Base-by-base conservation (phyloP, 2,329 filamentous ascomycete species). In the Hypoxylon sp. region DNA sequence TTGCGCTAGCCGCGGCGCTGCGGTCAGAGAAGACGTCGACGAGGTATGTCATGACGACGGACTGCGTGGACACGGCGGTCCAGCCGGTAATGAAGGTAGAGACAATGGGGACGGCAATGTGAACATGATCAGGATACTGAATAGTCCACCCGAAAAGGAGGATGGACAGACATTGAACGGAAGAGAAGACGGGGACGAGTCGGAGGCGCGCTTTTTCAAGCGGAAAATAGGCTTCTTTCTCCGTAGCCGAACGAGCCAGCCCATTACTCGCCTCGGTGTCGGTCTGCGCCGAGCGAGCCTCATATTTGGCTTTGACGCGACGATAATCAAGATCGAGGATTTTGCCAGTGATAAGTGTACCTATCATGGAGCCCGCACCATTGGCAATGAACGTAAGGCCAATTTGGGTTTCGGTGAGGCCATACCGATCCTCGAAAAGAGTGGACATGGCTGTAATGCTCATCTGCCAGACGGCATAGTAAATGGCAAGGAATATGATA, bases 401-500 rank as follows among this genome's bases (percentile, higher is more conserved):
- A 13, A 85, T 82, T 46, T 86, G 78, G 3, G 80, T 81, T 61
- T 83, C 82, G 3, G 62, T 74, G 0, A 86, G 77, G 6, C 77
- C 77, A 63, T 87, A 87, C 3, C 70, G 72, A 0, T 72, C 65
- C 35, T 83, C 72, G 70, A 87, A 85, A 0, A 87, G 78, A 0
- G 81, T 81, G 0, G 86, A 85, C 80, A 86, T 84, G 37, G 82
- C 83, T 0, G 86, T 86, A 63, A 86, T 86, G 70, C 81, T 83
- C 83, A 87, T 87, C 62, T 87, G 84, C 83, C 84, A 88, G 6
- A 85, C 82, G 0, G 84, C 80, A 63, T 87, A 88, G 74, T 86
- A 83, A 2, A 86, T 72, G 0, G 82, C 83, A 3, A 86, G 78
- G 56, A 84, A 87, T 14, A 83, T 3, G 31, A 86, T 82, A 5